Conservation (phyloP, 208 protist species). For the Leishmania turanica region DNA sequence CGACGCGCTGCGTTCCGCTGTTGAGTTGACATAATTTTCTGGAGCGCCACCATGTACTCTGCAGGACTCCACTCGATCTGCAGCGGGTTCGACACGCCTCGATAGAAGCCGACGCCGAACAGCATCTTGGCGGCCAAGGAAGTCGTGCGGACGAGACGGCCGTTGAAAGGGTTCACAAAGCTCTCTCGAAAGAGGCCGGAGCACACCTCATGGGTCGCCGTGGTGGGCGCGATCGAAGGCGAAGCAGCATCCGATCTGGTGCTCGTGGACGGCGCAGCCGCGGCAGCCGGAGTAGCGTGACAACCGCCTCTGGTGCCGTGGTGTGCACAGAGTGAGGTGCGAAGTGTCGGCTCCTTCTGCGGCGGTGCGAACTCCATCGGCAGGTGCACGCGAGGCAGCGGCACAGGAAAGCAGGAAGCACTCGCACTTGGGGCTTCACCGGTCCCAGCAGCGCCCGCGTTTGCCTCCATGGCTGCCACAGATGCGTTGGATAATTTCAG, state of each 20-base stretch:
- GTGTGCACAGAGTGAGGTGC: no score
- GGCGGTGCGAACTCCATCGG: not conserved
- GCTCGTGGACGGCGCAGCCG: not conserved
- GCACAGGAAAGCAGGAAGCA: not conserved
- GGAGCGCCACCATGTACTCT: constrained; percentile 28
- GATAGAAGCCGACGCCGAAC: constrained; percentile 58
- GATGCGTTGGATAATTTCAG: not conserved
- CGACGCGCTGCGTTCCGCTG: constrained; percentile 1
- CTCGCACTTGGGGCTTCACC: not conserved
- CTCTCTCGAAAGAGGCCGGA: constrained; percentile 4
- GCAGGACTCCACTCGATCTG: constrained; percentile 60
- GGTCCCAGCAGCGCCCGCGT: not conserved
- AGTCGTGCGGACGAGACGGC: constrained; percentile 36
- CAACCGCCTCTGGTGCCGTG: not conserved
- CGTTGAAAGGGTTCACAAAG: constrained; percentile 84
- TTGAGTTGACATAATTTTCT: constrained; percentile 9
- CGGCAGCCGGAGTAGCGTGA: not conserved
- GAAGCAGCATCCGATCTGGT: not conserved
- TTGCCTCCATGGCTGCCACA: not conserved
- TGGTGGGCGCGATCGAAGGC: not conserved
- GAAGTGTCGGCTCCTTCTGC: not conserved
- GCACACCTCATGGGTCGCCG: constrained; percentile 2
- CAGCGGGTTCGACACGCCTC: constrained; percentile 53
- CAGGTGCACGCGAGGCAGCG: not conserved
- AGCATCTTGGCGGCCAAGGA: constrained; percentile 36